These are phyloP conservation scores for Tagetes erecta DNA, from an alignment of 129 eudicot species.

Conservation along the genomic window DNA sequence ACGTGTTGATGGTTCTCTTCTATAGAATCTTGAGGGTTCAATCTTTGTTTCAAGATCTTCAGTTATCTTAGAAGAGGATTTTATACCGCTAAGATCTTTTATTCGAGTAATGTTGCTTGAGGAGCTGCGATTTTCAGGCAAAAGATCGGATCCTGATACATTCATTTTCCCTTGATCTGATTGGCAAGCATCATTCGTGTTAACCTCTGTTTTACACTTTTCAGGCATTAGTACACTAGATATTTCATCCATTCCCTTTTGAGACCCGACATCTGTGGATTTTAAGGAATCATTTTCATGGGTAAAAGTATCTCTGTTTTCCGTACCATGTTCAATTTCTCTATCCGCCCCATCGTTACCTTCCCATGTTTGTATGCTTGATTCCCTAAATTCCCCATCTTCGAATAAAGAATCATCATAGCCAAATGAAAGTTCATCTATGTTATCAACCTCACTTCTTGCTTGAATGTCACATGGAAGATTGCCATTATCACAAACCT, in stretches of 20 bases:
- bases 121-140: slow-evolving; percentile 28
- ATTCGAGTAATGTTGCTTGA: slow-evolving; percentile 14
- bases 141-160: slow-evolving; percentile 19
- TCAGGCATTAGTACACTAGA: slow-evolving; percentile 33
- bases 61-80: slow-evolving; percentile 11
- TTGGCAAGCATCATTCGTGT: slow-evolving; percentile 26
- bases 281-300: background rate
- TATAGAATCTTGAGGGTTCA: slow-evolving; percentile 26
- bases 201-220: slow-evolving; percentile 4
- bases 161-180: slow-evolving; percentile 42
- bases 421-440: slow-evolving; percentile 28
- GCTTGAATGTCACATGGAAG: slow-evolving; percentile 17
- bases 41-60: slow-evolving; percentile 25
- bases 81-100: slow-evolving; percentile 14
- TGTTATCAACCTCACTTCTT: slow-evolving; percentile 31
- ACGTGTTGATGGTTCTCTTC: slow-evolving; percentile 31
- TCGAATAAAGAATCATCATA: slow-evolving; percentile 45
- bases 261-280: slow-evolving; percentile 14
- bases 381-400: slow-evolving; percentile 46
- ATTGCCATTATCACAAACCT: slow-evolving; percentile 1
- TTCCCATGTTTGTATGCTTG: slow-evolving; percentile 36
- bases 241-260: slow-evolving; percentile 17
- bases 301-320: slow-evolving; percentile 13
- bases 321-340: slow-evolving; percentile 24
- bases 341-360: slow-evolving; percentile 25